Base-by-base conservation (phyloP, 257 asterid species). In the Capsicum pubescens region DNA sequence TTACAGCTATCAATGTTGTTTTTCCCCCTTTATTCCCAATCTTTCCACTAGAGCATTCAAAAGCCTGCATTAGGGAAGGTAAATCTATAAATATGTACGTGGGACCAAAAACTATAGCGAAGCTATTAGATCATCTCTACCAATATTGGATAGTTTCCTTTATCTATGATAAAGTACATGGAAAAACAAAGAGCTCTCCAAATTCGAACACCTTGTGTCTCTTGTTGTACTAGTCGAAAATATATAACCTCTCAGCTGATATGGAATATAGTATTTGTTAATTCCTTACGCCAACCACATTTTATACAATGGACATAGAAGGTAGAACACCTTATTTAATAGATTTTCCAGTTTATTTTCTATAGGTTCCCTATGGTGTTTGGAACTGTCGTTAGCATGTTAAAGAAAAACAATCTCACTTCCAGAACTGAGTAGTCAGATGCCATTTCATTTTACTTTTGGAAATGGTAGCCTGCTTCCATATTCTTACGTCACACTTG, bases 1-100 rank as follows among this genome's bases (percentile, higher is more conserved):
- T 95, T 93, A 94, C 99, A 64, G 98, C 97, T 42, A 94, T 94
- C 83, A 95, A 82, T 74, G 99, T 98, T 60, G 98, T 91, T 93
- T 95, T 98, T 58, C 95, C 86, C 17, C 98, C 99, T 89, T 95
- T 95, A 83, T 95, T 95, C 85, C 99, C 98, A 1, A 97, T 83
- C 85, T 95, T 95, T 16, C 99, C 99, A 84, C 97, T 98, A 8
- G 95, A 97, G 83, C 99, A 93, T 84, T 95, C 92, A 63, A 94
- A 58, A 86, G 98, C 99, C 99, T 95, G 94, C 87, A 89, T 26
- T 50, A 26, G 44, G 3, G 44, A 42, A 42, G 44, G 44, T 42
- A 63, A 14, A 66, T 35, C 19, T 32, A 32, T 12, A 32, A 66
- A 32, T 10, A 66, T 6, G 72, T 66, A 36, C 17, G 0, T 32